Base-by-base conservation (phyloP, 805 yeast genomes). In the Ogataea pini region DNA sequence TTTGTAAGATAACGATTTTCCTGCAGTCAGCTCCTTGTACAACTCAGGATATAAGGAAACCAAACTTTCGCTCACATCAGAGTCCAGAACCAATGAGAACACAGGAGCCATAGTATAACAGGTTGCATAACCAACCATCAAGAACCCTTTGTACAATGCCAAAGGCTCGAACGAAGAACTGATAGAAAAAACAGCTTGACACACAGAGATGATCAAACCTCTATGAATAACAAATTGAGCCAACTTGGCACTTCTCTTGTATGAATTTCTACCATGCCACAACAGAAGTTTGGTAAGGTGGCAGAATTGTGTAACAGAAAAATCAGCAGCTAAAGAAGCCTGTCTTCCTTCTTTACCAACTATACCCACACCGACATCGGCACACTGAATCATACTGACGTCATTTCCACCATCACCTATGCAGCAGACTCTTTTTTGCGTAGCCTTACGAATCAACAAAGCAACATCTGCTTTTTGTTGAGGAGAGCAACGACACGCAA, bases 371-470 rank as follows among this genome's bases (percentile, higher is more conserved):
- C 99, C 99, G 8, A 94, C 97, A 71, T 95, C 97, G 0, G 99
- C 99, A 56, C 95, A 86, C 69, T 94, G 99, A 56, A 94, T 94
- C 99, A 94, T 94, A 59, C 96, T 87, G 28, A 94, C 99, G 69
- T 94, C 99, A 62, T 94, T 94, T 59, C 99, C 99, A 60, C 99
- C 99, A 68, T 94, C 99, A 48, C 99, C 99, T 57, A 94, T 95
- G 62, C 98, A 94, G 56, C 98, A 92, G 2, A 92, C 97, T 44
- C 99, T 73, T 62, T 88, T 89, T 4, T 89, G 88, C 0, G 98
- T 94, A 25, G 80, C 70, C 50, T 79, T 79, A 60, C 91, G 79
- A 54, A 94, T 94, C 54, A 85, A 72, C 20, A 79, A 59, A 0
- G 98, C 97, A 46, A 95, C 87, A 63, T 94, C 98, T 0, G 98